A percentile compares a stretch with the other conserved stretches of the same genome.
Evolutionary conservation across 1,284 basidiomycete species (phyloP).

Genomic region (Phlebopus sp.): DNA sequence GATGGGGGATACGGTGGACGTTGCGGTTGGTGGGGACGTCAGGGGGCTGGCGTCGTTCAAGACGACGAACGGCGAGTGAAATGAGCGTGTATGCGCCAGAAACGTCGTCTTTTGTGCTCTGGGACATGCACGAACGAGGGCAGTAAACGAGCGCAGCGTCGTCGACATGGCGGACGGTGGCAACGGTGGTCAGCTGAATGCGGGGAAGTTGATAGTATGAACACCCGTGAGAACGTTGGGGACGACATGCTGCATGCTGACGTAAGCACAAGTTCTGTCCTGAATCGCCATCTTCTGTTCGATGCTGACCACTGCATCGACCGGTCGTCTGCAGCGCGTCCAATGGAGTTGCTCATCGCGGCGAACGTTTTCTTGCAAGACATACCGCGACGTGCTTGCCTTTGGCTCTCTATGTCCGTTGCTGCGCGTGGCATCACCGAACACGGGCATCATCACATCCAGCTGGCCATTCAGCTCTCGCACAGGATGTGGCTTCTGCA

Average conservation of each 20-base stretch:
- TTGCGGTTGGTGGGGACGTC: conserved; percentile 24
- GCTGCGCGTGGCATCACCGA: not conserved
- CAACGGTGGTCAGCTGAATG: conserved; percentile 5
- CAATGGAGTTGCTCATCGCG: no score
- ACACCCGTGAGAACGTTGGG: conserved; percentile 23
- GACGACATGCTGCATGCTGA: conserved; percentile 19
- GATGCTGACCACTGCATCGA: not conserved
- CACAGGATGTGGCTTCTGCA: not conserved
- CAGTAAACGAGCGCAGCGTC: conserved; percentile 9
- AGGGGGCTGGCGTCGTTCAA: conserved; percentile 40
- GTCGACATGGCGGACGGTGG: conserved; percentile 12
- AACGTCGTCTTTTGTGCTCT: not conserved
- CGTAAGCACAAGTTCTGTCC: conserved; percentile 13
- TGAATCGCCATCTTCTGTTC: not conserved
- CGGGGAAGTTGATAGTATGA: conserved; percentile 4
- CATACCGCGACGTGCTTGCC: no score
- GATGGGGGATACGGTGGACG: conserved; percentile 24
- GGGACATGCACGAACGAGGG: conserved; percentile 6
- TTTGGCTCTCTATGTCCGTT: not conserved
- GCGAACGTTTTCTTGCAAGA: no score
- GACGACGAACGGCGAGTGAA: conserved; percentile 59
- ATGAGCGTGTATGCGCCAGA: conserved; percentile 35
- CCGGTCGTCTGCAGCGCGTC: no score
- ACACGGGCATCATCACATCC: not conserved
- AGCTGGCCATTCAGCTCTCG: not conserved